phyloP scores from a whole-genome alignment of 129 eudicot genomes.

The Oenanthe sinensis region DNA sequence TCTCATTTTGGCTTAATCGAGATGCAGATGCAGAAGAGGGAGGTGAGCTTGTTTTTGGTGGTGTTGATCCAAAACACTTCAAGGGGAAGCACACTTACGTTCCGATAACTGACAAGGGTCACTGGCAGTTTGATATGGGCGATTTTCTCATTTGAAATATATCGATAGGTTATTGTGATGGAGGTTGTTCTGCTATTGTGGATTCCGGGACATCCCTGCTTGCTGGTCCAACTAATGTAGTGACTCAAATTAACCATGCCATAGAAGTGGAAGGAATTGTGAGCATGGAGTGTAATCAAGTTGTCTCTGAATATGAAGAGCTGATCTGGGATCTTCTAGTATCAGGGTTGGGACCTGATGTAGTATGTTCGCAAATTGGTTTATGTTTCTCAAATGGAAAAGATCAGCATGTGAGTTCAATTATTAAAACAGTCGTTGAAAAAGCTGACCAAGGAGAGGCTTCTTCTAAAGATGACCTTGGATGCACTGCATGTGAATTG shows the following conservation, averaged over 20 bases:
- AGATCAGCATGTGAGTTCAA: constrained; percentile 46
- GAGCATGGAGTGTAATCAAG: constrained; percentile 45
- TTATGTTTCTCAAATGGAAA: constrained; percentile 52
- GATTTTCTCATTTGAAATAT: constrained; percentile 2
- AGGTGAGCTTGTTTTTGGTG: not conserved
- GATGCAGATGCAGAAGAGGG: not conserved
- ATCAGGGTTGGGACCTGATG: constrained; percentile 50
- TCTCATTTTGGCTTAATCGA: not conserved
- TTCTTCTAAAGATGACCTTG: constrained; percentile 21
- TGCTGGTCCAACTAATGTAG: not conserved
- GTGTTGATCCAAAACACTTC: not conserved
- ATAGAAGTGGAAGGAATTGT: constrained; percentile 53
- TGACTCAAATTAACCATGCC: constrained; percentile 55
- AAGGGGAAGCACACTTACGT: not conserved
- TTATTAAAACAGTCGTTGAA: constrained; percentile 54
- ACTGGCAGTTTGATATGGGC: constrained; percentile 8
- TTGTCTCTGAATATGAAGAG: constrained; percentile 47
- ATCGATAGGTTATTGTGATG: constrained; percentile 1
- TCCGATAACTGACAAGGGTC: not conserved
- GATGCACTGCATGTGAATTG: constrained; percentile 73
- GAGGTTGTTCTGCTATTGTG: not conserved
- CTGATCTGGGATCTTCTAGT: constrained; percentile 45
- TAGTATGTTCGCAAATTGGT: constrained; percentile 63
- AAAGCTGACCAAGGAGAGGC: constrained; percentile 33
- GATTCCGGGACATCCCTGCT: not conserved